Percentiles rank a stretch among this genome's conserved stretches.
Conservation (phyloP, 1,284 basidiomycete species). For the Melanopsichium pennsylvanicum region DNA sequence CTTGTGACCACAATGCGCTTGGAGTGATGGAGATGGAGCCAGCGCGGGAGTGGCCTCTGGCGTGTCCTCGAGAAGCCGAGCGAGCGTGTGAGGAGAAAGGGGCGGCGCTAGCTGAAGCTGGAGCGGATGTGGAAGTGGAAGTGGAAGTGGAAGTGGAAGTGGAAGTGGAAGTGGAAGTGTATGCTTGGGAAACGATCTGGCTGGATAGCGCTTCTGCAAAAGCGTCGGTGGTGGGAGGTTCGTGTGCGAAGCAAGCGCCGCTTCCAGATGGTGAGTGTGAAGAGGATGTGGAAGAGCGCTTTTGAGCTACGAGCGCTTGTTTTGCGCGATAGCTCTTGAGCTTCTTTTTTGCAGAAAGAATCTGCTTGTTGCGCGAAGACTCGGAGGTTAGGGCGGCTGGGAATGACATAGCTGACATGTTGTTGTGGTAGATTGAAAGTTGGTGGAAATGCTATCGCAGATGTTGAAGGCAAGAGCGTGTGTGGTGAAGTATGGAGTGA, state of each 20-base stretch:
- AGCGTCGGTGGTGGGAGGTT: constrained; percentile 7
- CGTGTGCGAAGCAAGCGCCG: constrained; percentile 9
- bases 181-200: constrained; percentile 34
- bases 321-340: constrained; percentile 60
- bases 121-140: too few relatives aligned
- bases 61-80: constrained; percentile 47
- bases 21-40: constrained; percentile 54
- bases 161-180: constrained; percentile 12
- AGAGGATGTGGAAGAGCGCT: constrained; percentile 29
- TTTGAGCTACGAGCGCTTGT: constrained; percentile 52
- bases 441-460: not conserved
- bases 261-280: constrained; percentile 27
- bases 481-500: too few relatives aligned
- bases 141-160: constrained; percentile 13
- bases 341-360: constrained; percentile 59
- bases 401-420: constrained; percentile 3
- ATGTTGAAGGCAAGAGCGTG: too few relatives aligned
- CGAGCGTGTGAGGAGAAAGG: constrained; percentile 13
- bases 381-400: constrained; percentile 7
- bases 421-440: not conserved
- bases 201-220: constrained; percentile 24
- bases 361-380: constrained; percentile 35
- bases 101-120: too few relatives aligned
- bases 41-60: constrained; percentile 48
- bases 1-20: constrained; percentile 29